These are phyloP conservation scores for Trametes cingulata DNA, from an alignment of 768 basidiomycete genomes.

Conservation along the genomic window DNA sequence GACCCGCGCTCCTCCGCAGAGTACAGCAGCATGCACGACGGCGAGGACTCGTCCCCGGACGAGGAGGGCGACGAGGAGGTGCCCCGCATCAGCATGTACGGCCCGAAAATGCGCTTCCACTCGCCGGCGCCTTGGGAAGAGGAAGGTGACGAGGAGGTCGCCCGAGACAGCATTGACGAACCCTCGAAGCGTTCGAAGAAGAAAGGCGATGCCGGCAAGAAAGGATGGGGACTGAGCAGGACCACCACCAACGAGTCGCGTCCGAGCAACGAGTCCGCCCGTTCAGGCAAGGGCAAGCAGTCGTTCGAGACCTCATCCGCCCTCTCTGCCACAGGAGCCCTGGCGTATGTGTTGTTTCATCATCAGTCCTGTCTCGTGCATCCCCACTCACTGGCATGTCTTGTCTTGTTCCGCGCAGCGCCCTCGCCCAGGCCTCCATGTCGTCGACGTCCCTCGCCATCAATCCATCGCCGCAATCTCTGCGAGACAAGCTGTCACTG, in stretches of 20 bases:
- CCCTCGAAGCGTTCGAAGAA: constrained; percentile 33
- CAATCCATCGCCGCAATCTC: constrained; percentile 32
- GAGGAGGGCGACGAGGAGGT: constrained; percentile 47
- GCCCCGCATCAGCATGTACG: constrained; percentile 66
- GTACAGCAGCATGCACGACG: constrained; percentile 19
- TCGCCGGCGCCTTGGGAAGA: constrained; percentile 84
- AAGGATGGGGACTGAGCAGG: constrained; percentile 44
- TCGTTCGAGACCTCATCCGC: constrained; percentile 62
- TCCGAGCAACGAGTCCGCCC: constrained; percentile 66
- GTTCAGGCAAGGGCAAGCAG: constrained; percentile 52
- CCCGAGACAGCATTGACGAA: constrained; percentile 29
- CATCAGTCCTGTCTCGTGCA: not conserved
- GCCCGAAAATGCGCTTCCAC: constrained; percentile 84
- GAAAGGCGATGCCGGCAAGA: constrained; percentile 42
- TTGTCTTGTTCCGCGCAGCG: constrained; percentile 36
- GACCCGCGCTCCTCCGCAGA: constrained; percentile 32
- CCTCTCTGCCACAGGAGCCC: constrained; percentile 50
- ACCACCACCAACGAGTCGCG: constrained; percentile 46
- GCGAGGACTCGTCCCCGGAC: constrained; percentile 28
- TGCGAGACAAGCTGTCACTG: constrained; percentile 47
- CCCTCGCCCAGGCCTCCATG: constrained; percentile 60
- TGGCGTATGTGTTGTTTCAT: constrained; percentile 58
- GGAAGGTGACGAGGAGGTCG: constrained; percentile 41
- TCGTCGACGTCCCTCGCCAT: constrained; percentile 55
- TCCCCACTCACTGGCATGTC: constrained; percentile 1